phyloP scores from a whole-genome alignment of 2,329 filamentous ascomycete genomes.

The Tolypocladium nubicola region DNA sequence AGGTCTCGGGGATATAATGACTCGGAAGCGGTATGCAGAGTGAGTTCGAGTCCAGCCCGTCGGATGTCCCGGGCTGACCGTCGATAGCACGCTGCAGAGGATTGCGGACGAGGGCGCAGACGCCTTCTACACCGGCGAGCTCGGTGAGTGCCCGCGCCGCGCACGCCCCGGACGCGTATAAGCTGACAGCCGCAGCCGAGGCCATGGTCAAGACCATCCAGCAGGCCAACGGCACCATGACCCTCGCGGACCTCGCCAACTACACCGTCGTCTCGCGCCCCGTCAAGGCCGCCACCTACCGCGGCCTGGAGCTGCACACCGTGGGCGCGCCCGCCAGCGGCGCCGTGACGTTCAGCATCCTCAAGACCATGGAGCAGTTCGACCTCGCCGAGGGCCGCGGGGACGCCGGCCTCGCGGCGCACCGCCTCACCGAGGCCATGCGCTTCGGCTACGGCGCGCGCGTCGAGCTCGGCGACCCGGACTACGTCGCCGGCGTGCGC shows the following conservation, averaged over 20 bases:
- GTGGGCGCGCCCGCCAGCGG: slow-evolving; percentile 71
- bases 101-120: slow-evolving; percentile 65
- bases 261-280: slow-evolving; percentile 60
- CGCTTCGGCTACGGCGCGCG: slow-evolving; percentile 79
- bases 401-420: slow-evolving; percentile 57
- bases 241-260: slow-evolving; percentile 60
- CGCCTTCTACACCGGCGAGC: slow-evolving; percentile 62
- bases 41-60: slow-evolving; percentile 11
- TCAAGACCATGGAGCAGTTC: slow-evolving; percentile 80
- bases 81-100: slow-evolving; percentile 51
- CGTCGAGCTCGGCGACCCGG: slow-evolving; percentile 72
- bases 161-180: not conserved
- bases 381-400: slow-evolving; percentile 35
- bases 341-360: slow-evolving; percentile 58
- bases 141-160: slow-evolving; percentile 27
- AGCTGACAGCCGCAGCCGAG: slow-evolving; percentile 40
- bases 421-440: slow-evolving; percentile 80
- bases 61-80: slow-evolving; percentile 1
- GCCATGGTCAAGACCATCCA: slow-evolving; percentile 62
- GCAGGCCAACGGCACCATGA: slow-evolving; percentile 71
- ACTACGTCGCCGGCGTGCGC: slow-evolving; percentile 54
- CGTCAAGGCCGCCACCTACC: slow-evolving; percentile 54
- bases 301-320: slow-evolving; percentile 59
- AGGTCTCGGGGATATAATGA: slow-evolving; percentile 65
- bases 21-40: slow-evolving; percentile 65